Evolutionary conservation across 2,329 filamentous ascomycete genomes (phyloP).

Genomic region (Stachybotrys chartarum): DNA sequence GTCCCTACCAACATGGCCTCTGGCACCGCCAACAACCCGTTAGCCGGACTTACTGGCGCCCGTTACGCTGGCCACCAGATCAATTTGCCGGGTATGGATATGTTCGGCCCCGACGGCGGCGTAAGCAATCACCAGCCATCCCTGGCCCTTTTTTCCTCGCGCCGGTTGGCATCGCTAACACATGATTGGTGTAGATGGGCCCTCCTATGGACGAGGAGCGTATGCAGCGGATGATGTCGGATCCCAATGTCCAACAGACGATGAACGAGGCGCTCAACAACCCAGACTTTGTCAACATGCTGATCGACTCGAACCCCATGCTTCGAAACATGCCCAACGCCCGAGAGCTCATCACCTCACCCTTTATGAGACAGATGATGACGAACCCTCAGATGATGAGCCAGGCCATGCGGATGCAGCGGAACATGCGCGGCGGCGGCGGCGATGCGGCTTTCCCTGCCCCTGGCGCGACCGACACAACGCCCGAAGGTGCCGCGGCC

Average conservation of each 20-base stretch:
- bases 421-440: conserved; percentile 54
- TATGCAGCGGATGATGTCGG: conserved; percentile 77
- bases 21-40: conserved; percentile 77
- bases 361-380: conserved; percentile 86
- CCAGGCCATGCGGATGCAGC: conserved; percentile 75
- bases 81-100: conserved; percentile 76
- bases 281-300: conserved; percentile 87
- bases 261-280: conserved; percentile 96
- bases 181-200: conserved; percentile 61
- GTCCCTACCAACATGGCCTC: conserved; percentile 71
- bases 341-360: conserved; percentile 79
- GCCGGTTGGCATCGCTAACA: conserved; percentile 9
- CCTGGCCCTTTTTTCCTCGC: conserved; percentile 3
- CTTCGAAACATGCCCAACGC: conserved; percentile 67
- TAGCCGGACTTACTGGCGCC: conserved; percentile 86
- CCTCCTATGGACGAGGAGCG: conserved; percentile 75
- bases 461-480: conserved; percentile 85
- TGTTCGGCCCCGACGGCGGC: conserved; percentile 91
- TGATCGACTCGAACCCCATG: conserved; percentile 88
- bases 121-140: conserved; percentile 46
- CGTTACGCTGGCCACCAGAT: conserved; percentile 82
- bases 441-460: conserved; percentile 67
- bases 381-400: conserved; percentile 81
- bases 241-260: conserved; percentile 77
- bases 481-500: conserved; percentile 44